Evolutionary conservation across 2,329 filamentous ascomycete species (phyloP), one percentile per base, ranked within the genome.

Genomic region (Claviceps purpurea): DNA sequence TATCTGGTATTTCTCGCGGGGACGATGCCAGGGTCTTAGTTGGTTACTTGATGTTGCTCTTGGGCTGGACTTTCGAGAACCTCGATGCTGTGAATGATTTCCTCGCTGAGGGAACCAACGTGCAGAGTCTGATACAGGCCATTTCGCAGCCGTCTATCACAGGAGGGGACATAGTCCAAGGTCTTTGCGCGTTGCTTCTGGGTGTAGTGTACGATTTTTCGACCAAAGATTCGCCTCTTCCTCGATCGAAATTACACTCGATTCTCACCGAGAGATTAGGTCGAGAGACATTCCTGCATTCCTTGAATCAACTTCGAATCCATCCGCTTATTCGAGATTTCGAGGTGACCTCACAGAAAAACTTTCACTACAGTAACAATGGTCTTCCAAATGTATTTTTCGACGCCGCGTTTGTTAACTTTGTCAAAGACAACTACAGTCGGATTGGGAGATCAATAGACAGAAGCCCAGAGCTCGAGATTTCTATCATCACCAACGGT

Each of bases 171-270:
- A 72, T 95, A 37, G 75, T 91, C 14, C 85, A 88, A 57, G 93
- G 93, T 2, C 75, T 98, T 13, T 89, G 86, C 64, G 85, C 89
- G 16, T 82, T 89, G 64, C 71, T 98, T 0, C 75, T 97, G 1
- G 93, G 91, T 10, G 84, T 94, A 20, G 77, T 93, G 4, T 98
- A 97, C 64, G 93, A 98, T 62, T 98, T 97, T 62, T 97, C 91
- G 10, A 96, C 91, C 0, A 95, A 95, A 64, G 93, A 98, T 67
- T 97, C 91, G 0, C 89, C 93, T 0, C 84, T 98, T 50, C 80
- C 91, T 5, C 79, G 93, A 55, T 76, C 82, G 24, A 90, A 85
- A 10, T 71, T 98, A 45, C 87, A 95, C 61, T 81, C 85, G 24
- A 78, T 96, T 30, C 73, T 98, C 39, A 75, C 80, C 30, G 81